Conservation (phyloP, 148 eudicot species). For the Arbutus unedo region DNA sequence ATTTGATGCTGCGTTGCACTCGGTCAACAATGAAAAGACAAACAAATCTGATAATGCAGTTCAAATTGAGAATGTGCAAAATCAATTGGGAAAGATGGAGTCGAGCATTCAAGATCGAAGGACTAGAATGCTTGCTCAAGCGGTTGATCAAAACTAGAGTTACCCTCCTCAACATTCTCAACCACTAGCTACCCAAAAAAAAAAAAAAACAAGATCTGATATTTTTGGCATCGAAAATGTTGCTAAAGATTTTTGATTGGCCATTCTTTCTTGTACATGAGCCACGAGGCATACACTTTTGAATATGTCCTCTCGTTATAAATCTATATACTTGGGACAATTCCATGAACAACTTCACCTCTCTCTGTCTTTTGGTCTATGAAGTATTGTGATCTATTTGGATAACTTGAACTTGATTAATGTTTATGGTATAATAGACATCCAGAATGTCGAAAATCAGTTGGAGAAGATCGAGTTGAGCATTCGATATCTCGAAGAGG, state of each 20-base stretch:
- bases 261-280: not conserved
- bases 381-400: not conserved
- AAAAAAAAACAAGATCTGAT: not conserved
- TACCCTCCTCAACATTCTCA: slow-evolving; percentile 46
- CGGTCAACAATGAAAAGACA: slow-evolving; percentile 20
- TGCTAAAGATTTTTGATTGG: not conserved
- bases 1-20: slow-evolving; percentile 29
- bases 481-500: slow-evolving; percentile 38
- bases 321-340: not conserved
- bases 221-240: not conserved
- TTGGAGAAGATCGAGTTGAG: slow-evolving; percentile 25
- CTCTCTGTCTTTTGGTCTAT: not conserved
- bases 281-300: not conserved
- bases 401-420: not conserved
- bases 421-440: not conserved
- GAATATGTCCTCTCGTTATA: not conserved
- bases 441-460: slow-evolving; percentile 20
- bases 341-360: not conserved
- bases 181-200: slow-evolving; percentile 24
- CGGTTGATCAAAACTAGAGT: slow-evolving; percentile 46
- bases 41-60: not conserved
- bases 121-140: slow-evolving; percentile 39
- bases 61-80: slow-evolving; percentile 19
- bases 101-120: slow-evolving; percentile 33
- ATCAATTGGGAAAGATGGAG: slow-evolving; percentile 26